phyloP scores from a whole-genome alignment of 345 rosid genomes.

The Gossypium longicalyx region DNA sequence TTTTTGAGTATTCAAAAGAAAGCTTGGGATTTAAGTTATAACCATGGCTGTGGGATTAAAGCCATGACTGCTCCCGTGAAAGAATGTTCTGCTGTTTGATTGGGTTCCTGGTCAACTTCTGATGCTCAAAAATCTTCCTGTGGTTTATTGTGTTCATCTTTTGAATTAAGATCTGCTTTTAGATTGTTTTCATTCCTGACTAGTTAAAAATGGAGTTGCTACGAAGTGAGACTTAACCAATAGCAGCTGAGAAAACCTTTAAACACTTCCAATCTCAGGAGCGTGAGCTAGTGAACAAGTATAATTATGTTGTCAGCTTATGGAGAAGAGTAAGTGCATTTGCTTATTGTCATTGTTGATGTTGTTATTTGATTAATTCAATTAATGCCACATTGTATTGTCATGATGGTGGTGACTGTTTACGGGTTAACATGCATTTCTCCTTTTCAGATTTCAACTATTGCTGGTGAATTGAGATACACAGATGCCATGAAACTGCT shows the following conservation, averaged over 20 bases:
- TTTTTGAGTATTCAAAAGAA: neutral
- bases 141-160: neutral
- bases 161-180: constrained; percentile 6
- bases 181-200: neutral
- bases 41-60: neutral
- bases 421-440: neutral
- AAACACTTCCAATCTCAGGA: constrained; percentile 62
- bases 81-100: neutral
- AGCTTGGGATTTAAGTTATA: neutral
- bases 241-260: constrained; percentile 70
- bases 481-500: constrained; percentile 76
- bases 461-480: constrained; percentile 73
- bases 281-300: constrained; percentile 74
- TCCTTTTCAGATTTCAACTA: constrained; percentile 61
- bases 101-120: neutral
- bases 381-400: neutral
- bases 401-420: neutral
- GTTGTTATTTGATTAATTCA: neutral
- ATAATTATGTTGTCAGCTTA: constrained; percentile 71
- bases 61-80: neutral
- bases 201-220: constrained; percentile 10
- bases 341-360: neutral
- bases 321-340: constrained; percentile 82
- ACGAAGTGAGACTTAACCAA: constrained; percentile 35
- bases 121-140: neutral